Conservation (phyloP, 2,329 filamentous ascomycete genomes). For the Colletotrichum sidae region DNA sequence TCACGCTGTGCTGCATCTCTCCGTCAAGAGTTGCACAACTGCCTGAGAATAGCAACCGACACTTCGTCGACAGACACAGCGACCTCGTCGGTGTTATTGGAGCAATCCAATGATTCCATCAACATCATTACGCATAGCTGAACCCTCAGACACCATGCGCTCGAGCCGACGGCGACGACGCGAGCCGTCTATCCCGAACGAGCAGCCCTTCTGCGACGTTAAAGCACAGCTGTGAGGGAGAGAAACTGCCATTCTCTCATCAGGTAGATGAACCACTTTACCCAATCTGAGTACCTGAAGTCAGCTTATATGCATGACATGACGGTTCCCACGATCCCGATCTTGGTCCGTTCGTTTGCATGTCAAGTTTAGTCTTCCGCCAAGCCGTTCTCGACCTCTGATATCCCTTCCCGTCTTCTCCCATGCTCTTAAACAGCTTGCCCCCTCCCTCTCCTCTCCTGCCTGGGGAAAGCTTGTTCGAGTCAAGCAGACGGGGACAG, state of each 20-base stretch:
- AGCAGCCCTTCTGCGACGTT: conserved; percentile 1
- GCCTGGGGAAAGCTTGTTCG: conserved; percentile 14
- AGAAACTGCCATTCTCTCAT: conserved; percentile 1
- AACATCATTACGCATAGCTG: neutral
- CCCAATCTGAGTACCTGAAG: neutral
- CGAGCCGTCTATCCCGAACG: neutral
- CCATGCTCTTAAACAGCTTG: neutral
- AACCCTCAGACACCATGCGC: conserved; percentile 8
- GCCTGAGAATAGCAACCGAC: too few relatives aligned
- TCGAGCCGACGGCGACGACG: conserved; percentile 8
- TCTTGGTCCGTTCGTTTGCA: conserved; percentile 15
- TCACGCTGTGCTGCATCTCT: too few relatives aligned
- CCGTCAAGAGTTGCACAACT: too few relatives aligned
- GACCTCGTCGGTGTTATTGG: too few relatives aligned
- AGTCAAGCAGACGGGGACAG: conserved; percentile 12
- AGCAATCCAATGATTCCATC: neutral
- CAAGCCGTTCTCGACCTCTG: conserved; percentile 2
- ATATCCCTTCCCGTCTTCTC: conserved; percentile 4
- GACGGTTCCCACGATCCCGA: conserved; percentile 3
- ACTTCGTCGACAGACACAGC: too few relatives aligned
- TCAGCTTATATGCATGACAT: neutral
- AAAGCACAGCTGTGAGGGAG: conserved; percentile 7
- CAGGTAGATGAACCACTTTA: too few relatives aligned
- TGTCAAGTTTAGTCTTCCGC: conserved; percentile 3
- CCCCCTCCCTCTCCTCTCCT: neutral